Percentiles rank a stretch among this genome's conserved stretches.
Evolutionary conservation across 176 grass and related monocot species (phyloP).

Genomic region (Zea luxurians): DNA sequence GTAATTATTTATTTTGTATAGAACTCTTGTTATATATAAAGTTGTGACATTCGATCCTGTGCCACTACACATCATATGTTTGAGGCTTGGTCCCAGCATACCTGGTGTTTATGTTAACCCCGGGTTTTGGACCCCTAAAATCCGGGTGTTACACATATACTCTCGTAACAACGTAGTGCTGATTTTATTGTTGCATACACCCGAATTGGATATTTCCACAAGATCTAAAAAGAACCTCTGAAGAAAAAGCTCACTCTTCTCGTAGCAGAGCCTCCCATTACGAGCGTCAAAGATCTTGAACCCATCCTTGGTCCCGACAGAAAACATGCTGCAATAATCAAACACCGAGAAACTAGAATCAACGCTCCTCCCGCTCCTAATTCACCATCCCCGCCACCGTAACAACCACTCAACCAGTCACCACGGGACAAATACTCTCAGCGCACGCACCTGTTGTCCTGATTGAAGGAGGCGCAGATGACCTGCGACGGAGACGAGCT

Average conservation of each 20-base stretch:
- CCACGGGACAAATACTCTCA: no score
- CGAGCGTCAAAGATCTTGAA: slow-evolving; percentile 86
- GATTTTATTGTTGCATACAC: not conserved
- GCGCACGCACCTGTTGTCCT: slow-evolving; percentile 70
- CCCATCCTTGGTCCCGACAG: slow-evolving; percentile 72
- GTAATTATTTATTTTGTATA: no score
- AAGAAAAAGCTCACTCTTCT: slow-evolving; percentile 55
- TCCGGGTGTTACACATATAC: no score
- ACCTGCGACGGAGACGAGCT: slow-evolving; percentile 57
- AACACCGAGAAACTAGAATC: not conserved
- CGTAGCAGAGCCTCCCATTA: slow-evolving; percentile 62
- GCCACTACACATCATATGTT: no score
- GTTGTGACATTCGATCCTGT: no score
- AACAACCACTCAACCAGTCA: not conserved
- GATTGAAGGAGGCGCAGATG: slow-evolving; percentile 90
- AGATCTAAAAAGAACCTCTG: not conserved
- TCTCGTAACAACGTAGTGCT: not conserved
- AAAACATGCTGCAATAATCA: slow-evolving; percentile 64
- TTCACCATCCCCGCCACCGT: not conserved
- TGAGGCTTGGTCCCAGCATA: no score
- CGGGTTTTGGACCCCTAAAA: no score
- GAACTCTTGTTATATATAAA: no score
- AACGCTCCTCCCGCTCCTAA: not conserved
- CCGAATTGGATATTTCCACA: not conserved
- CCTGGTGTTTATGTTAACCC: no score